Evolutionary conservation across 1,139 yeast genomes (phyloP), one percentile per base, ranked within the genome.

Genomic region (Geotrichum carabidarum): DNA sequence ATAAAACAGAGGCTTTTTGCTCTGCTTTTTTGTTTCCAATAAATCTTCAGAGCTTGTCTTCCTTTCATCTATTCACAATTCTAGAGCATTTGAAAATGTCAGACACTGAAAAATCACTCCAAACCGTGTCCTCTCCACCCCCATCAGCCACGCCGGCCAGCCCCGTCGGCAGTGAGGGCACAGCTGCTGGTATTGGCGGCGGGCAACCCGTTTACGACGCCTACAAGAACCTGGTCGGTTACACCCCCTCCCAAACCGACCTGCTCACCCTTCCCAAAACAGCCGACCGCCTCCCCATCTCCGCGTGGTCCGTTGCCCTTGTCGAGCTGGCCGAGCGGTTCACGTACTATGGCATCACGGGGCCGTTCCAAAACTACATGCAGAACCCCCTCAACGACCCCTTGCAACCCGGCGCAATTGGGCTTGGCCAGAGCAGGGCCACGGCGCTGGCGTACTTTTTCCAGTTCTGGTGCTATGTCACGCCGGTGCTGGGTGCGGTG

Each of bases 261-360:
- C 63, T 72, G 37, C 56, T 57, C 4, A 73, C 77, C 8, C 76
- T 80, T 56, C 76, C 82, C 58, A 67, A 67, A 53, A 66, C 80
- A 66, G 15, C 71, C 56, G 67, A 75, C 72, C 57, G 56, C 4
- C 65, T 74, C 2, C 83, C 84, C 2, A 58, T 65, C 35, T 65
- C 75, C 12, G 82, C 87, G 61, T 86, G 86, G 82, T 75, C 85
- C 57, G 86, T 87, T 52, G 90, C 93, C 37, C 60, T 86, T 50
- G 87, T 87, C 42, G 95, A 87, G 69, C 79, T 87, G 61, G 82
- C 91, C 44, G 95, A 87, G 70, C 79, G 95, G 63, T 87, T 87
- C 68, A 78, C 93, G 12, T 87, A 83, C 74, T 87, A 86, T 64
- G 94, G 95, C 65, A 74, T 86, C 56, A 77, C 84, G 51, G 85